Percentiles rank a stretch among this genome's conserved stretches.
Conservation (phyloP, 345 rosid species). For the Citrus trifoliata region DNA sequence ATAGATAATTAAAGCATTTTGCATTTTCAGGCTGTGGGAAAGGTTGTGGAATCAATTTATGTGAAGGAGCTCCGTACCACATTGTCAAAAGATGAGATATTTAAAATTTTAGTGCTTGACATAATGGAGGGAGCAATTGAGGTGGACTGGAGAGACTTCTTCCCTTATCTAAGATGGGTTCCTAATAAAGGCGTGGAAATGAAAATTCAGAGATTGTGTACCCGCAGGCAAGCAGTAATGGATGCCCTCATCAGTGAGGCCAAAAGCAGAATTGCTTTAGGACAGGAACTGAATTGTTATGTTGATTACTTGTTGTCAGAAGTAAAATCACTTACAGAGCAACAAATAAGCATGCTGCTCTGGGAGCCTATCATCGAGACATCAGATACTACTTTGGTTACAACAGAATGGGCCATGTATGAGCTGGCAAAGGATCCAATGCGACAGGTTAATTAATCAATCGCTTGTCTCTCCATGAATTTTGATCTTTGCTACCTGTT, state of each 20-base stretch:
- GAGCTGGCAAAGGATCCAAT: conserved; percentile 71
- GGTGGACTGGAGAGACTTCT: conserved; percentile 96
- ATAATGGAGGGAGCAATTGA: conserved; percentile 82
- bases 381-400: conserved; percentile 71
- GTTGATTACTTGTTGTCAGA: conserved; percentile 58
- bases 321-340: conserved; percentile 54
- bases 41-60: conserved; percentile 55
- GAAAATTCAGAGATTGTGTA: conserved; percentile 44
- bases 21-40: conserved; percentile 56
- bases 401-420: conserved; percentile 88
- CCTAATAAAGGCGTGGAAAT: conserved; percentile 57
- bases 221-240: conserved; percentile 42
- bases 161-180: conserved; percentile 78
- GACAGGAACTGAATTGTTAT: conserved; percentile 58
- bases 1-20: not conserved
- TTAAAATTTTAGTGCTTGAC: conserved; percentile 52
- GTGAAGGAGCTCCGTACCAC: conserved; percentile 61
- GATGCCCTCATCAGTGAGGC: no score
- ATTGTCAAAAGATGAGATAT: conserved; percentile 55
- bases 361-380: conserved; percentile 83
- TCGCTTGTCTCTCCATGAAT: not conserved
- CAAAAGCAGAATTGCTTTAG: not conserved
- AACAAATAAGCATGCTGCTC: conserved; percentile 55
- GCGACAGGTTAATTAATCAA: conserved; percentile 42
- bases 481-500: not conserved